Conservation (phyloP, 1,284 basidiomycete genomes). For the Ceratobasidium sp. region DNA sequence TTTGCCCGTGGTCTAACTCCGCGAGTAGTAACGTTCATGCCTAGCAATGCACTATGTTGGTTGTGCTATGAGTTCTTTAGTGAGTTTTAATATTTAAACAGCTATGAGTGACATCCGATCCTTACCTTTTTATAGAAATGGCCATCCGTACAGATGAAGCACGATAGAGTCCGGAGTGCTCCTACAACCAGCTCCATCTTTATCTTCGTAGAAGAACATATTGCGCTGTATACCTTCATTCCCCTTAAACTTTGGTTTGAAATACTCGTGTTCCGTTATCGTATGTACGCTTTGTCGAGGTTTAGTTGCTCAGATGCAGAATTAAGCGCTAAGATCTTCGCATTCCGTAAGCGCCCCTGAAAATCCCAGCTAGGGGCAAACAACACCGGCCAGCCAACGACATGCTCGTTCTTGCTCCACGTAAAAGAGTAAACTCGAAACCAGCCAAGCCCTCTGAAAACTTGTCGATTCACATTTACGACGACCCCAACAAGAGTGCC, state of each 20-base stretch:
- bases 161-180: not conserved
- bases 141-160: conserved; percentile 30
- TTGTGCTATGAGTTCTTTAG: conserved; percentile 96
- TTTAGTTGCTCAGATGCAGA: not conserved
- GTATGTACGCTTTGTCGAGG: conserved; percentile 13
- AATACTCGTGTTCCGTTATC: conserved; percentile 1
- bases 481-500: not conserved
- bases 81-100: conserved; percentile 57
- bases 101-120: not conserved
- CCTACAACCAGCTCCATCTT: not conserved
- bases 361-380: not conserved
- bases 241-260: not conserved
- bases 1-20: conserved; percentile 90
- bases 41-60: conserved; percentile 98
- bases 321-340: not conserved
- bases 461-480: not conserved
- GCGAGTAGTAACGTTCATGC: conserved; percentile 94
- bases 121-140: conserved; percentile 9
- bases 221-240: not conserved
- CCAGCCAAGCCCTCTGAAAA: not conserved
- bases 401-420: not conserved
- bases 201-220: not conserved
- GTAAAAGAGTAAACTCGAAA: not conserved
- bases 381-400: not conserved
- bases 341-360: not conserved